Conservation (phyloP, 2,329 filamentous ascomycete species). For the Colletotrichum simmondsii region DNA sequence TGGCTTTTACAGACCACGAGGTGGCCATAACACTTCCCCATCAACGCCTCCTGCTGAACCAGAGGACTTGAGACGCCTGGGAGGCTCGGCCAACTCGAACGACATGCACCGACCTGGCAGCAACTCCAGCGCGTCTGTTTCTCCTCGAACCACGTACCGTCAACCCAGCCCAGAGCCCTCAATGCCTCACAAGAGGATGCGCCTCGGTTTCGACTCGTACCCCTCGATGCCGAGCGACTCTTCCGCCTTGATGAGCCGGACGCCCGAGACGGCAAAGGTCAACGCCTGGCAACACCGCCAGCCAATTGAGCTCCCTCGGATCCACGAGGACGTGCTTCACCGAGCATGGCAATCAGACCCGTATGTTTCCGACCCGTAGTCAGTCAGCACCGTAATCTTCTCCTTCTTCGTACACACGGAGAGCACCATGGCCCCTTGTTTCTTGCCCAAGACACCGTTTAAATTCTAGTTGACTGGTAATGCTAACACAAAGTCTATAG, state of each 20-base stretch:
- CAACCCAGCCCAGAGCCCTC: constrained; percentile 43
- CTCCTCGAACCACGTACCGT: constrained; percentile 54
- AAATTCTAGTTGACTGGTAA: constrained; percentile 49
- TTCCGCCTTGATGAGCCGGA: constrained; percentile 43
- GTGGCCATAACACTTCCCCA: constrained; percentile 68
- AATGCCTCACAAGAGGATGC: constrained; percentile 59
- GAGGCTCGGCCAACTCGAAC: constrained; percentile 43
- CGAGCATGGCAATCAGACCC: constrained; percentile 63
- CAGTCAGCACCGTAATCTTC: constrained; percentile 50
- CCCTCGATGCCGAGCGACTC: constrained; percentile 45
- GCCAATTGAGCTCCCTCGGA: constrained; percentile 54
- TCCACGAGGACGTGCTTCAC: constrained; percentile 60
- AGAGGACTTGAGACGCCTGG: constrained; percentile 54
- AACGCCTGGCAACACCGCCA: constrained; percentile 50
- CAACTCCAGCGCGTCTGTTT: constrained; percentile 59
- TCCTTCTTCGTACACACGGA: constrained; percentile 56
- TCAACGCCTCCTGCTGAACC: constrained; percentile 62
- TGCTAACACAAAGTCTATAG: constrained; percentile 50
- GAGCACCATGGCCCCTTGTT: constrained; percentile 52
- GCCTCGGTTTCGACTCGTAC: constrained; percentile 59
- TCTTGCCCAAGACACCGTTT: constrained; percentile 53
- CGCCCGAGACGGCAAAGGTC: constrained; percentile 50
- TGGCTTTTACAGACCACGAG: constrained; percentile 58
- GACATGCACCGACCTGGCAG: constrained; percentile 54
- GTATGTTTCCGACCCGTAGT: constrained; percentile 56